Percentiles rank a stretch among this genome's conserved stretches.
phyloP scores from a whole-genome alignment of 768 basidiomycete species.

The Russula griseocarnosa region DNA sequence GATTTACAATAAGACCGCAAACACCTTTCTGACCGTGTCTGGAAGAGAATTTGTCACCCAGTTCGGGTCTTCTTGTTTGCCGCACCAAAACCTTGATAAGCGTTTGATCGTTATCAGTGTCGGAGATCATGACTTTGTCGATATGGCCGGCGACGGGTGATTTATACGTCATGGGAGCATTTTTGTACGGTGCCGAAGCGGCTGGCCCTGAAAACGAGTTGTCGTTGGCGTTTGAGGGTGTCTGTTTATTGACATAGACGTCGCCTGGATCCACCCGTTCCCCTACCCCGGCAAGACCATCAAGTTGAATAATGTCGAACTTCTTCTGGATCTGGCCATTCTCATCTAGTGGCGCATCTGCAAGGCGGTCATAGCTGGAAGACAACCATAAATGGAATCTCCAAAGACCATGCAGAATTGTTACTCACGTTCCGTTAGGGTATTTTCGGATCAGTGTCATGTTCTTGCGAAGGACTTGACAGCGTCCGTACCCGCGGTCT shows the following conservation, averaged over 20 bases:
- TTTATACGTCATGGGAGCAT: conserved; percentile 90
- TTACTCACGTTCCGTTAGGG: conserved; percentile 90
- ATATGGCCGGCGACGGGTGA: conserved; percentile 90
- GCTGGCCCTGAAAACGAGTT: conserved; percentile 83
- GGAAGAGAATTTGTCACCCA: conserved; percentile 98
- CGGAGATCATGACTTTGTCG: conserved; percentile 97
- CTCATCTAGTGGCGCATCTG: conserved; percentile 85
- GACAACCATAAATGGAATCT: neutral
- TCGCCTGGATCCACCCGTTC: conserved; percentile 91
- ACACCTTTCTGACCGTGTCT: conserved; percentile 99
- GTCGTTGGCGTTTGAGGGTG: conserved; percentile 90
- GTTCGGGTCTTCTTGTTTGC: conserved; percentile 92
- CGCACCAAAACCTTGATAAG: conserved; percentile 96
- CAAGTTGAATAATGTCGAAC: conserved; percentile 86
- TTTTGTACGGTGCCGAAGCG: conserved; percentile 82
- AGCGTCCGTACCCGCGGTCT: conserved; percentile 95
- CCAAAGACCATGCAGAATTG: neutral
- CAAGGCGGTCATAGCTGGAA: conserved; percentile 82
- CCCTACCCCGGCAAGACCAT: conserved; percentile 93
- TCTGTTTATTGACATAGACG: conserved; percentile 95
- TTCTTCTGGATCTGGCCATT: conserved; percentile 75
- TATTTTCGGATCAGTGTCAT: conserved; percentile 92
- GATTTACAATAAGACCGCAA: conserved; percentile 96
- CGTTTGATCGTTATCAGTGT: conserved; percentile 94
- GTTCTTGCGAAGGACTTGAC: conserved; percentile 96